Percentiles rank a stretch among this genome's conserved stretches.
phyloP scores from a whole-genome alignment of 2,329 filamentous ascomycete genomes.

The Colletotrichum somersetense region DNA sequence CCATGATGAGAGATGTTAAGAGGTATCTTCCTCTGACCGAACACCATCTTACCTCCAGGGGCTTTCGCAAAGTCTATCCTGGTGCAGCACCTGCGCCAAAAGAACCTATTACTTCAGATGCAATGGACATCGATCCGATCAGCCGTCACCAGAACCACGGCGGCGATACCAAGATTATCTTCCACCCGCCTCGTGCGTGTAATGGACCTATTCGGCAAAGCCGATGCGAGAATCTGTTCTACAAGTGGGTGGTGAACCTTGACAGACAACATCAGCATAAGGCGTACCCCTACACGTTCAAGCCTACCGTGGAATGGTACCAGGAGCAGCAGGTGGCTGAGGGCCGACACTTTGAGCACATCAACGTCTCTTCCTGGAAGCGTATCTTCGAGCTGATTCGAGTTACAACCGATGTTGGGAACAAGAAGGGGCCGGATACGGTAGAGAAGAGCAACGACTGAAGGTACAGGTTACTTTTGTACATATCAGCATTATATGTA shows the following conservation, averaged over 20 bases:
- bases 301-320: slow-evolving; percentile 67
- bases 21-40: slow-evolving; percentile 53
- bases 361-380: slow-evolving; percentile 60
- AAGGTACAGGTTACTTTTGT: neutral
- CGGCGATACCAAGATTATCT: slow-evolving; percentile 54
- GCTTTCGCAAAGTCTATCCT: slow-evolving; percentile 54
- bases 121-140: slow-evolving; percentile 8
- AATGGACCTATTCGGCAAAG: slow-evolving; percentile 42
- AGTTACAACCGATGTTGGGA: neutral
- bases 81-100: neutral
- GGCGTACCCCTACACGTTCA: slow-evolving; percentile 57
- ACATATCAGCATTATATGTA: neutral
- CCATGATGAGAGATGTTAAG: slow-evolving; percentile 50
- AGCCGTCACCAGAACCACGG: slow-evolving; percentile 41
- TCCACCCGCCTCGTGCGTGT: slow-evolving; percentile 59
- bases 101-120: slow-evolving; percentile 30
- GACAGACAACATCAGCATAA: slow-evolving; percentile 41
- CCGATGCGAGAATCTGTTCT: slow-evolving; percentile 60
- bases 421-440: slow-evolving; percentile 3
- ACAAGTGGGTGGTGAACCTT: slow-evolving; percentile 51
- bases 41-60: slow-evolving; percentile 47
- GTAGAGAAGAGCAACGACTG: neutral
- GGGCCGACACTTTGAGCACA: slow-evolving; percentile 63
- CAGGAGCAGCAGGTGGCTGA: slow-evolving; percentile 56
- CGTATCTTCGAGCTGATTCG: slow-evolving; percentile 51